Evolutionary conservation across 2,329 filamentous ascomycete species (phyloP).

Genomic region (Alternaria viburni): DNA sequence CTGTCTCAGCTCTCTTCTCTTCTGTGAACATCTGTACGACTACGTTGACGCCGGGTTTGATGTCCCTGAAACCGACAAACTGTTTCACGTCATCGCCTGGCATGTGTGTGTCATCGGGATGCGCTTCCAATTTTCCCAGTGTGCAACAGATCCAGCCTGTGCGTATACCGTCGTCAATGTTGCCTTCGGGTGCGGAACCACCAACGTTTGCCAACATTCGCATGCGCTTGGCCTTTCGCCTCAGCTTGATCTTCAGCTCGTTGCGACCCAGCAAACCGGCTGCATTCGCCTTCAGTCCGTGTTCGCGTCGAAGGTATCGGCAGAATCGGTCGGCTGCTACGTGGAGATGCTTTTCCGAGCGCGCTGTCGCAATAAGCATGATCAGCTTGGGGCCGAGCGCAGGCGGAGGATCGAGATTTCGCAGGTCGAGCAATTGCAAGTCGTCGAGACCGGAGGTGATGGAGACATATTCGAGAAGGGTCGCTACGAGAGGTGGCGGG

Average conservation of each 20-base stretch:
- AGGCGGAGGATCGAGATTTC: conserved; percentile 81
- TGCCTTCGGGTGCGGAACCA: conserved; percentile 59
- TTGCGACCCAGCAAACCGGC: conserved; percentile 90
- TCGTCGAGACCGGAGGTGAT: conserved; percentile 87
- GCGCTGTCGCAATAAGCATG: conserved; percentile 90
- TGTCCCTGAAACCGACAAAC: conserved; percentile 78
- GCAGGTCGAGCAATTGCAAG: conserved; percentile 80
- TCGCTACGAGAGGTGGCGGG: conserved; percentile 72
- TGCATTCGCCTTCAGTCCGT: conserved; percentile 76
- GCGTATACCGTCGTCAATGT: conserved; percentile 81
- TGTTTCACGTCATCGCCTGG: conserved; percentile 52
- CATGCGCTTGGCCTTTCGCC: conserved; percentile 79
- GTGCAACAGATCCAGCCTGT: conserved; percentile 98
- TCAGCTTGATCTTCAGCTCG: conserved; percentile 86
- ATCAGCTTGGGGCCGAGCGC: conserved; percentile 87
- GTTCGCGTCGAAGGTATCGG: conserved; percentile 77
- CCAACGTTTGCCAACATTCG: conserved; percentile 78
- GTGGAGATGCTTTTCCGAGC: conserved; percentile 91
- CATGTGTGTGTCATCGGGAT: conserved; percentile 46
- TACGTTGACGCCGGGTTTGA: conserved; percentile 63
- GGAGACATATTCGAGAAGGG: conserved; percentile 78
- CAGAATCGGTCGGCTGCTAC: conserved; percentile 89
- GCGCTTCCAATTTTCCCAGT: conserved; percentile 71
- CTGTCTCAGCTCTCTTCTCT: conserved; percentile 70
- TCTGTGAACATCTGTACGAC: conserved; percentile 76